These are phyloP conservation scores for Gymnopus androsaceus DNA, from an alignment of 1,284 basidiomycete species.

Conservation along the genomic window DNA sequence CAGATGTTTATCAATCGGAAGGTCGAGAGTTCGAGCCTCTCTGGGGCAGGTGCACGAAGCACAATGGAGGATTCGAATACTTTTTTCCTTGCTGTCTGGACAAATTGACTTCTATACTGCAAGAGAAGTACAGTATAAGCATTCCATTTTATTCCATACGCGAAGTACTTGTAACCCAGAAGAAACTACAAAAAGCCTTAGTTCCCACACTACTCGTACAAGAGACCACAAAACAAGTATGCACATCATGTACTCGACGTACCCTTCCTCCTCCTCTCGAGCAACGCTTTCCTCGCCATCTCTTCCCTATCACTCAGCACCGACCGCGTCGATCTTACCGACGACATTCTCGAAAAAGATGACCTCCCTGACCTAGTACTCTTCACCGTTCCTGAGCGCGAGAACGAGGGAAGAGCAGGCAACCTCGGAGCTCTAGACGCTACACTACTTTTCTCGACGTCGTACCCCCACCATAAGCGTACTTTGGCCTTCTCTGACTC, in stretches of 20 bases:
- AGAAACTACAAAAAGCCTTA: too few species aligned
- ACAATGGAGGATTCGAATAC: too few species aligned
- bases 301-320: slow-evolving; percentile 16
- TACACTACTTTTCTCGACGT: not conserved
- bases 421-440: not conserved
- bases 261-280: slow-evolving; percentile 9
- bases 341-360: slow-evolving; percentile 11
- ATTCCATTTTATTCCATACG: too few species aligned
- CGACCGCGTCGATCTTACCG: slow-evolving; percentile 5
- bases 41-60: too few species aligned
- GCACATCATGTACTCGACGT: too few species aligned
- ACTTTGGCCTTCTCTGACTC: slow-evolving; percentile 4
- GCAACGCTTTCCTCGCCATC: slow-evolving; percentile 14
- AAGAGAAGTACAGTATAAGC: too few species aligned
- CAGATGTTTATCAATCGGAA: not conserved
- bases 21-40: slow-evolving; percentile 4
- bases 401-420: not conserved
- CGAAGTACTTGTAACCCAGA: too few species aligned
- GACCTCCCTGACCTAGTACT: not conserved
- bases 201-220: too few species aligned
- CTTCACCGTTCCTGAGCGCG: too few species aligned
- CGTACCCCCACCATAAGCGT: slow-evolving; percentile 3
- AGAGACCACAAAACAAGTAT: too few species aligned
- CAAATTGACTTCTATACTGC: too few species aligned
- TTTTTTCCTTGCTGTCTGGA: too few species aligned